Base-by-base conservation (phyloP, 768 basidiomycete species). In the Mycena rebaudengoi region DNA sequence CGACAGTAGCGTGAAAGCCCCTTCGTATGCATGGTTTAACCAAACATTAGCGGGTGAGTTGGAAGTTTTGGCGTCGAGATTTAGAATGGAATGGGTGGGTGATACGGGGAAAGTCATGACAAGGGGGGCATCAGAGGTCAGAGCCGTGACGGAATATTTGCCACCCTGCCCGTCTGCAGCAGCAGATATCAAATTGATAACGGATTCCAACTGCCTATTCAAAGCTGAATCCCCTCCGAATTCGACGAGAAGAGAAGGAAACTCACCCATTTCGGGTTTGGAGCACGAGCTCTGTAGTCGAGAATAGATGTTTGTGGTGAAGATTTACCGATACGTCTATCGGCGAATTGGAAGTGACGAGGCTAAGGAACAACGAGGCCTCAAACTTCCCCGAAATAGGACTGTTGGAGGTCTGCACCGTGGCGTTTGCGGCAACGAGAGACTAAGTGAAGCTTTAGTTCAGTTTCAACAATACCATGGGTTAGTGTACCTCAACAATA, bases 371-470 rank as follows among this genome's bases (percentile, higher is more conserved):
- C 0, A 67, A 62, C 0, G 77, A 73, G 10, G 73, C 69, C 21
- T 79, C 78, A 75, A 85, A 87, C 30, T 64, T 68, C 11, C 88
- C 88, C 3, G 63, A 62, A 32, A 90, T 85, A 8, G 65, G 69
- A n/a, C 79, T 80, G 49, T 86, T 87, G 7, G 76, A 66, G 2
- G 83, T 83, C 23, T 65, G 52, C 7, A 80, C 48, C 2, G 50
- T 60, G 10, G 71, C 78, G 23, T 73, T 69, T 18, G 55, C 60
- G 0, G 78, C 75, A 20, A 66, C 67, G 13, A 83, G 39, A 1
- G 78, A 74, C 81, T 81, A 35, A 6, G 12, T 18, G 2, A 43
- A 6, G 35, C 32, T 30, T 37, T 49, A 41, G 20, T 10, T 39
- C 13, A 58, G 18, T 53, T 54, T 18, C 41, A 23, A 25, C 16